These are phyloP conservation scores for Vitis labrusca DNA, from an alignment of 164 flowering plant species.

Conservation along the genomic window DNA sequence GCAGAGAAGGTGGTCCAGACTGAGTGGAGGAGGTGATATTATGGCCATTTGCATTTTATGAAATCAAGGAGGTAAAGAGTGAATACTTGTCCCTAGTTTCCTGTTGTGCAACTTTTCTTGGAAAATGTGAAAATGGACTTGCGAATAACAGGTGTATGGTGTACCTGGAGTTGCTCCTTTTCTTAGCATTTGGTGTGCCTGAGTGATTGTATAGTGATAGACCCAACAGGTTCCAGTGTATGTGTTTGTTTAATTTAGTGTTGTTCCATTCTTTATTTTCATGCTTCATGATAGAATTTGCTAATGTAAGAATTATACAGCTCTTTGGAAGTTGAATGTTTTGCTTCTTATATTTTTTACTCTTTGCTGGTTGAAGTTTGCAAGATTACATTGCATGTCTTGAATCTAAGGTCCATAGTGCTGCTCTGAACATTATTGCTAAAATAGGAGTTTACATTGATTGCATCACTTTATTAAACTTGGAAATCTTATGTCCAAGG, in stretches of 20 bases:
- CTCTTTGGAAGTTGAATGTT: neutral
- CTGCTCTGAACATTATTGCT: no score
- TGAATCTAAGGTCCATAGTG: no score
- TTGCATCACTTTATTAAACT: no score
- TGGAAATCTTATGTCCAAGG: no score
- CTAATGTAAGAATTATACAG: neutral
- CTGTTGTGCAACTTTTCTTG: constrained; percentile 12
- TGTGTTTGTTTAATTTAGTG: constrained; percentile 15
- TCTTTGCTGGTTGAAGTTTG: no score
- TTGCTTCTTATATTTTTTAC: neutral
- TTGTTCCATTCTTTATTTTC: neutral
- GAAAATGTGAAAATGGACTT: constrained; percentile 17
- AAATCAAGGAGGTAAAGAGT: constrained; percentile 11
- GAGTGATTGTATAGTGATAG: constrained; percentile 20
- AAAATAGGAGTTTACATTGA: no score
- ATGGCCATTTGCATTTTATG: neutral
- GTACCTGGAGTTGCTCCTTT: constrained; percentile 12
- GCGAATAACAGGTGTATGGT: constrained; percentile 22
- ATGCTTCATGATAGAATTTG: neutral
- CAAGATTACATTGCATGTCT: no score
- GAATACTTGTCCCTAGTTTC: constrained; percentile 13
- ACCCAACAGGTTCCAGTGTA: neutral
- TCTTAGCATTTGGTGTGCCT: constrained; percentile 7
- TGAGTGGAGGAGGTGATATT: constrained; percentile 53
- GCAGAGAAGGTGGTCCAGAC: constrained; percentile 46